Evolutionary conservation across 257 asterid genomes (phyloP).

Genomic region (Coffea eugenioides): DNA sequence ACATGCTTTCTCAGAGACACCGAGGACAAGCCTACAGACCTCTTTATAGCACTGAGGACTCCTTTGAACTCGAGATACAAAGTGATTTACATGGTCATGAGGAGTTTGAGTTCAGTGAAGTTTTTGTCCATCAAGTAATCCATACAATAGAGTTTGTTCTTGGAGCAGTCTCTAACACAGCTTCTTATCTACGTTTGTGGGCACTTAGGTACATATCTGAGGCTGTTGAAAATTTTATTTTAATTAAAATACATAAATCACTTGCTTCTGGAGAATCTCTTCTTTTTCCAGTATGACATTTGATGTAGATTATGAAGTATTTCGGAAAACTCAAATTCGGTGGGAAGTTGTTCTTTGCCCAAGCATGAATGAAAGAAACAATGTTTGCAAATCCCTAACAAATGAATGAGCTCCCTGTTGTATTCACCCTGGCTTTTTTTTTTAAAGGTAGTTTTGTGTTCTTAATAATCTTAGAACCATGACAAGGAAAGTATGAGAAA

Average conservation of each 20-base stretch:
- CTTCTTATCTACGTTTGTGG: conserved; percentile 70
- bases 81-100: conserved; percentile 43
- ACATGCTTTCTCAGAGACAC: conserved; percentile 48
- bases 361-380: background rate
- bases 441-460: too few relatives aligned
- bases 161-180: conserved; percentile 69
- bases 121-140: conserved; percentile 64
- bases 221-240: background rate
- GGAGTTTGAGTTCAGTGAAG: conserved; percentile 60
- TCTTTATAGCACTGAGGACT: conserved; percentile 38
- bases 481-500: too few relatives aligned
- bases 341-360: background rate
- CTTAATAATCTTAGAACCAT: too few relatives aligned
- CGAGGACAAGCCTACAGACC: conserved; percentile 47
- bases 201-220: conserved; percentile 51
- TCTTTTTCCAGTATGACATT: background rate
- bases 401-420: background rate
- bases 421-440: background rate
- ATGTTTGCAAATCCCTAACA: background rate
- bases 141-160: conserved; percentile 69
- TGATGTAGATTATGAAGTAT: background rate
- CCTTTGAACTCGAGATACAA: conserved; percentile 44
- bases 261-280: background rate
- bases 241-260: background rate
- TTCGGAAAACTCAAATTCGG: background rate